phyloP scores from a whole-genome alignment of 2,329 filamentous ascomycete genomes.

The Clarireedia hainanense region DNA sequence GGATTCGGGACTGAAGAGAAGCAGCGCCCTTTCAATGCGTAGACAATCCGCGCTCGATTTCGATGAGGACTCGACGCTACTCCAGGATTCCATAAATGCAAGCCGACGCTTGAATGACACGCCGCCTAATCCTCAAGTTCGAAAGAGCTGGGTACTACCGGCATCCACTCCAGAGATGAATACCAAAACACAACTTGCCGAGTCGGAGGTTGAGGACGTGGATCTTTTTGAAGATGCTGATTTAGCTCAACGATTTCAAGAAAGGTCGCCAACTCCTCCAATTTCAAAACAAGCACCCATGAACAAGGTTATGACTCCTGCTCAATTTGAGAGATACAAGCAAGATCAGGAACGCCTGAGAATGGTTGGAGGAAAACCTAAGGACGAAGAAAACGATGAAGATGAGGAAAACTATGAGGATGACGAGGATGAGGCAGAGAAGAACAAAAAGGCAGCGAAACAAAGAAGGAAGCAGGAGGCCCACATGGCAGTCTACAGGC shows the following conservation, averaged over 20 bases:
- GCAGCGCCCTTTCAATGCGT: slow-evolving; percentile 22
- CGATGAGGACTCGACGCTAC: slow-evolving; percentile 28
- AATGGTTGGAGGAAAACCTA: slow-evolving; percentile 38
- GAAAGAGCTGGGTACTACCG: slow-evolving; percentile 25
- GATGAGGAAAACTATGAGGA: slow-evolving; percentile 57
- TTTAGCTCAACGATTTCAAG: slow-evolving; percentile 23
- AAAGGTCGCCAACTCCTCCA: slow-evolving; percentile 15
- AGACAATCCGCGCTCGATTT: slow-evolving; percentile 24
- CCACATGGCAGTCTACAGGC: slow-evolving; percentile 80
- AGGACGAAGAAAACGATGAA: slow-evolving; percentile 52
- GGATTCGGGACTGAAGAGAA: slow-evolving; percentile 22
- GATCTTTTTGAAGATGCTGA: slow-evolving; percentile 24
- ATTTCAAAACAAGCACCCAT: slow-evolving; percentile 31
- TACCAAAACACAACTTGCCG: slow-evolving; percentile 21
- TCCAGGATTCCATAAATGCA: slow-evolving; percentile 27
- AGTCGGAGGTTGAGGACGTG: slow-evolving; percentile 22
- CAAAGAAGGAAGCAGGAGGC: slow-evolving; percentile 84
- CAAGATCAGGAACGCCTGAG: slow-evolving; percentile 59
- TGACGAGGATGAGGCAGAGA: slow-evolving; percentile 73
- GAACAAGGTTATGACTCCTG: slow-evolving; percentile 83
- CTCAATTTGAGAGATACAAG: slow-evolving; percentile 75
- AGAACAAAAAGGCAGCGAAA: slow-evolving; percentile 62
- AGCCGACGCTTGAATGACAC: slow-evolving; percentile 23
- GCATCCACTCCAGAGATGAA: slow-evolving; percentile 10
- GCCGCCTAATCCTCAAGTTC: slow-evolving; percentile 14